Evolutionary conservation across 2,329 filamentous ascomycete genomes (phyloP).

Genomic region (Phoma sp.): DNA sequence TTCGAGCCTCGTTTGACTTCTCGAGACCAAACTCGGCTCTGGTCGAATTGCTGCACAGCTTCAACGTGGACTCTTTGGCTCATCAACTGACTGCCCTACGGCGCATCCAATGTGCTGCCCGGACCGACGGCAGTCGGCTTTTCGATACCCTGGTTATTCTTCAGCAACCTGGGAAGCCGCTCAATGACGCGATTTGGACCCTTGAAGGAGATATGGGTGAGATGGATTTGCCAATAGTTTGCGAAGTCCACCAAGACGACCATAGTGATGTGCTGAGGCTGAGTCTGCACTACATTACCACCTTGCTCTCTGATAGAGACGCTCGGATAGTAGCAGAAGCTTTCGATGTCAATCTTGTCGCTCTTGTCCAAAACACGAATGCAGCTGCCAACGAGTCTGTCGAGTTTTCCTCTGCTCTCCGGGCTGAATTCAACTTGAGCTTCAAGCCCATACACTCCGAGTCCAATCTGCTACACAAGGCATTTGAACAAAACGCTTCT

Average conservation of each 20-base stretch:
- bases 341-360: constrained; percentile 35
- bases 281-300: constrained; percentile 63
- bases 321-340: constrained; percentile 35
- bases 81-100: constrained; percentile 80
- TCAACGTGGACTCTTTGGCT: constrained; percentile 67
- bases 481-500: constrained; percentile 47
- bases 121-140: constrained; percentile 59
- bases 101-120: constrained; percentile 65
- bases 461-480: constrained; percentile 43
- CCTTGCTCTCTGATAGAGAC: constrained; percentile 36
- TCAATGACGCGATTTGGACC: constrained; percentile 60
- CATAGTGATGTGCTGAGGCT: constrained; percentile 61
- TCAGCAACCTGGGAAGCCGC: constrained; percentile 63
- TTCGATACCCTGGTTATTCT: constrained; percentile 85
- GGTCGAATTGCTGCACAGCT: constrained; percentile 64
- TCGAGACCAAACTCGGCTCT: constrained; percentile 62
- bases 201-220: constrained; percentile 59
- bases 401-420: constrained; percentile 28
- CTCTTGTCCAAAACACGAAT: constrained; percentile 32
- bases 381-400: constrained; percentile 31
- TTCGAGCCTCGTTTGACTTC: constrained; percentile 64
- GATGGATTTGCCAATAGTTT: constrained; percentile 80
- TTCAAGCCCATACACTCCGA: constrained; percentile 17
- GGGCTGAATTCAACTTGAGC: constrained; percentile 34
- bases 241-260: constrained; percentile 70